phyloP scores from a whole-genome alignment of 2,329 filamentous ascomycete genomes.

The Venturia asperata region DNA sequence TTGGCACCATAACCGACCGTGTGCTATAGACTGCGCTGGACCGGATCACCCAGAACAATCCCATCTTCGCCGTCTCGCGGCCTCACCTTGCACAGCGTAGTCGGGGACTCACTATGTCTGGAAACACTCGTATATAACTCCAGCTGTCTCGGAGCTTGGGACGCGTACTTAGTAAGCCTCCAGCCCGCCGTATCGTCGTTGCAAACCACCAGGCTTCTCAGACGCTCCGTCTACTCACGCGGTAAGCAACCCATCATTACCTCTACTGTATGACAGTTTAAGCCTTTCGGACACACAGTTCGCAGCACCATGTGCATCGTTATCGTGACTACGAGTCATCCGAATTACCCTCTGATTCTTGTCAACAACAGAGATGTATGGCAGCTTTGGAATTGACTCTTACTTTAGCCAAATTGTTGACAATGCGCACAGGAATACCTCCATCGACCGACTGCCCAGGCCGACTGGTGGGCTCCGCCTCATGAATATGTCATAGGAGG shows the following conservation, averaged over 20 bases:
- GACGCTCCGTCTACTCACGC: background rate
- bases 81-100: background rate
- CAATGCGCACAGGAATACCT: conserved; percentile 48
- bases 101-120: background rate
- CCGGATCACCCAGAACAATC: background rate
- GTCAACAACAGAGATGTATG: conserved; percentile 44
- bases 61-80: background rate
- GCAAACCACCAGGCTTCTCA: background rate
- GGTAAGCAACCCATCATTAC: background rate
- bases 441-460: conserved; percentile 51
- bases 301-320: conserved; percentile 41
- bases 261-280: background rate
- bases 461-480: conserved; percentile 53
- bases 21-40: too few relatives aligned
- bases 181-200: background rate
- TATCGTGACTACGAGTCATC: conserved; percentile 42
- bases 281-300: background rate
- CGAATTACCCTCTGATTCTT: conserved; percentile 44
- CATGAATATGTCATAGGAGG: conserved; percentile 52
- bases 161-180: background rate
- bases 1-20: background rate
- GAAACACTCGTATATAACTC: background rate
- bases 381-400: background rate
- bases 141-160: background rate
- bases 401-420: background rate